Evolutionary conservation across 2,329 filamentous ascomycete species (phyloP), one percentile per base, ranked within the genome.

Genomic region (Sporothrix luriei): DNA sequence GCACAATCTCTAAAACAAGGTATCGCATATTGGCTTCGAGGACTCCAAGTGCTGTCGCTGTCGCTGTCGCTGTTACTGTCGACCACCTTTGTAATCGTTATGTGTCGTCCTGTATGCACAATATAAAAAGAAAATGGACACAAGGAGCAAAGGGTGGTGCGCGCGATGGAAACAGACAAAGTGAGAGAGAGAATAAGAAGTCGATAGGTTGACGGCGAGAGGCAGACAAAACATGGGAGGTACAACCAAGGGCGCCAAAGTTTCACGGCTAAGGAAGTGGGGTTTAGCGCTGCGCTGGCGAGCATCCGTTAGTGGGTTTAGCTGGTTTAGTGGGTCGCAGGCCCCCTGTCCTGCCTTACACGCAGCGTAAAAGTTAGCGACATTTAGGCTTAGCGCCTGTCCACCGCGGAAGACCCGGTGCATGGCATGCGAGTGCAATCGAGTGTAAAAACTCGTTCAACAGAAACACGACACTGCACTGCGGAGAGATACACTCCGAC

Each of bases 371-470:
- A 19, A 48, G 51, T 54, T 29, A 54, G 24, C 21, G 14, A 10
- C 26, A 46, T 65, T 49, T 65, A 11, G 62, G 62, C 62, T 51
- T 51, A 65, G 62, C 62, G 62, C 46, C 46, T 51, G 14, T 52
- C 62, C 46, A 38, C 62, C 26, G 62, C 62, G 46, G 62, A 51
- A 51, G 62, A 65, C 38, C 62, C 62, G 62, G 62, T 65, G 62
- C 57, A 62, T 24, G 21, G 14, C 61, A 49, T 48, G 33, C 33
- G 33, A 33, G 33, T 33, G 33, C 33, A 33, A 55, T 33, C 7
- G 19, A 33, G 16, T 9, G 16, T 26, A n/a, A 62, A 43, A 21
- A 62, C 10, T 21, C 38, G n/a, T 43, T 59, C 33, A 59, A 40
- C 55, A 19, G 49, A n/a, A n/a, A n/a, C n/a, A n/a, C n/a, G n/a